phyloP scores from a whole-genome alignment of 2,329 filamentous ascomycete genomes.

The Didymella keratinophila region DNA sequence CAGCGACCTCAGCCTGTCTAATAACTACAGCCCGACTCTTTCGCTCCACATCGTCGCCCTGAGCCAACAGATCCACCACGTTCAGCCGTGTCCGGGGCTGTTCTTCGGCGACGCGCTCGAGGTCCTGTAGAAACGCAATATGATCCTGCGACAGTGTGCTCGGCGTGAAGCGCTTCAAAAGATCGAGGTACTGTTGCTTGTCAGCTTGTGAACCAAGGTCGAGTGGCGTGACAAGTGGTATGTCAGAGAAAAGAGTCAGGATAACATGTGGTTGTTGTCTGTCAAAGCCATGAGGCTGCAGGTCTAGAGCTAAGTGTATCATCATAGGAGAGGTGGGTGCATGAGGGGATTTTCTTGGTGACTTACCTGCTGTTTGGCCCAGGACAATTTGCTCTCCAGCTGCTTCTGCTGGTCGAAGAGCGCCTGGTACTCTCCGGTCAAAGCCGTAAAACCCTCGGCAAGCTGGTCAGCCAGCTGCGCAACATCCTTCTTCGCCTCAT shows the following conservation, averaged over 20 bases:
- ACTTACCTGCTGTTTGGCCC: conserved; percentile 59
- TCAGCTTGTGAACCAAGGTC: conserved; percentile 28
- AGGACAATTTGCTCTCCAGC: conserved; percentile 57
- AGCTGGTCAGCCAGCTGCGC: conserved; percentile 52
- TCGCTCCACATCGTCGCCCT: conserved; percentile 46
- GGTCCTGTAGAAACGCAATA: conserved; percentile 50
- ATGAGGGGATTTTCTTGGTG: conserved; percentile 3
- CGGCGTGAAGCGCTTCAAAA: conserved; percentile 50
- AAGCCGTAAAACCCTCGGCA: conserved; percentile 56
- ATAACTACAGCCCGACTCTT: conserved; percentile 46
- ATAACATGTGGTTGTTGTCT: conserved; percentile 55
- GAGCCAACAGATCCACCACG: conserved; percentile 47
- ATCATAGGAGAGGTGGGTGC: conserved; percentile 48
- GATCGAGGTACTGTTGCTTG: conserved; percentile 48
- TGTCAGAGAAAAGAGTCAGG: conserved; percentile 44
- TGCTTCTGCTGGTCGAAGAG: conserved; percentile 55
- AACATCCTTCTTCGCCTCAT: conserved; percentile 34
- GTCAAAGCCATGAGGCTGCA: conserved; percentile 58
- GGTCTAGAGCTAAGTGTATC: conserved; percentile 62
- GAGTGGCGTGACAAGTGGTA: conserved; percentile 8
- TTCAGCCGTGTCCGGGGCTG: conserved; percentile 35
- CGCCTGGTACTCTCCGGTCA: conserved; percentile 57
- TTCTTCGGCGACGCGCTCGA: conserved; percentile 47
- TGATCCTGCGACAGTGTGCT: conserved; percentile 52
- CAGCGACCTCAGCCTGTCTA: conserved; percentile 46